Conservation (phyloP, 2,329 filamentous ascomycete species). For the Arthrobotrys sinensis region DNA sequence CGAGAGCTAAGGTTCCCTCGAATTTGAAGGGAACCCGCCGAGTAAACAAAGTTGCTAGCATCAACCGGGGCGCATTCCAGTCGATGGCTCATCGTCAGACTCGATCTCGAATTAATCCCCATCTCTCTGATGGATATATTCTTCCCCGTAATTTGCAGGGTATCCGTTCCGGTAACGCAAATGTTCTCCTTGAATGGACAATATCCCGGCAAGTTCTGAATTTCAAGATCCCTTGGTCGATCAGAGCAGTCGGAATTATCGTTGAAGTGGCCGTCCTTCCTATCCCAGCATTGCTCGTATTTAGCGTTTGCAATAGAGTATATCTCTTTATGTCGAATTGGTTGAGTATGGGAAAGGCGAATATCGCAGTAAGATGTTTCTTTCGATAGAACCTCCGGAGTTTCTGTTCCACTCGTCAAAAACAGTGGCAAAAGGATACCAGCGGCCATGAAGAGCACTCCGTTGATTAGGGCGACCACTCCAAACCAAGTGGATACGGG, state of each 20-base stretch:
- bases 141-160: not conserved
- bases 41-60: not conserved
- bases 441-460: not conserved
- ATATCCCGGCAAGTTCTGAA: not conserved
- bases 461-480: slow-evolving; percentile 3
- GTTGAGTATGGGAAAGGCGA: not conserved
- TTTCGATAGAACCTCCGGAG: not conserved
- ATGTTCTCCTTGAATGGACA: slow-evolving; percentile 3
- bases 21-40: too few species aligned
- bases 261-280: not conserved
- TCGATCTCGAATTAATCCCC: slow-evolving; percentile 11
- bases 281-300: slow-evolving; percentile 22
- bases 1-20: too few species aligned
- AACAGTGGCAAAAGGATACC: not conserved
- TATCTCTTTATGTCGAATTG: not conserved
- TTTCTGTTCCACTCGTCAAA: slow-evolving; percentile 5
- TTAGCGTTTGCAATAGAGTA: not conserved
- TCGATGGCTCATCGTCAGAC: slow-evolving; percentile 2
- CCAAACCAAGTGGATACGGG: not conserved
- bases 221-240: not conserved
- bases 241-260: not conserved
- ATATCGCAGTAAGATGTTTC: not conserved
- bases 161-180: not conserved
- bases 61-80: slow-evolving; percentile 3
- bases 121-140: not conserved